Percentiles rank a stretch among this genome's conserved stretches.
Conservation (phyloP, 371 early-diverging fungal genomes). For the Encephalitozoon cuniculi region DNA sequence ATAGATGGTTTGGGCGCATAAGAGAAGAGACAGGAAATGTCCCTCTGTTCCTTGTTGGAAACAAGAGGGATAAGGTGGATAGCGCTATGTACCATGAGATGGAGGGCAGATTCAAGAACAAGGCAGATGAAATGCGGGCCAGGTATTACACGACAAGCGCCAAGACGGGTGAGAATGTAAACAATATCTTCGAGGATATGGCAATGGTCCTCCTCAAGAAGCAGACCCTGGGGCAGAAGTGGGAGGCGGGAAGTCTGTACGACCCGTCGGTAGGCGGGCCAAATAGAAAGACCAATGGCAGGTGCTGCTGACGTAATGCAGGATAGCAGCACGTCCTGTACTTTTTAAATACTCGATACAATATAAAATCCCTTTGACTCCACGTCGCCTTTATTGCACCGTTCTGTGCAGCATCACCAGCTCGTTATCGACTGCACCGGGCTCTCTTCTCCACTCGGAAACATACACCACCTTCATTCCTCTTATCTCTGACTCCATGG, state of each 20-base stretch:
- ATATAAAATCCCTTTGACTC: neutral
- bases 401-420: neutral
- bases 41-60: conserved; percentile 74
- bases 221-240: neutral
- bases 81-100: neutral
- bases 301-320: conserved; percentile 1
- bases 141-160: conserved; percentile 53
- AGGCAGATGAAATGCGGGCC: conserved; percentile 17
- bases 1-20: conserved; percentile 70
- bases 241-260: neutral
- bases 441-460: neutral
- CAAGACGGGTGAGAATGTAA: conserved; percentile 58
- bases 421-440: neutral
- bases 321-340: neutral
- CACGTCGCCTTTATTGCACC: neutral
- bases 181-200: conserved; percentile 54
- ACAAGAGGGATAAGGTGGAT: conserved; percentile 82
- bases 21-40: conserved; percentile 79
- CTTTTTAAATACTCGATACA: neutral
- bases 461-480: neutral
- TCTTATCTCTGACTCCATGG: neutral
- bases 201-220: conserved; percentile 17
- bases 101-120: neutral
- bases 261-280: too few species aligned
- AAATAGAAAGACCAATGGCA: conserved; percentile 9